phyloP scores from a whole-genome alignment of 177 flowering plant genomes.

The Telopea speciosissima region DNA sequence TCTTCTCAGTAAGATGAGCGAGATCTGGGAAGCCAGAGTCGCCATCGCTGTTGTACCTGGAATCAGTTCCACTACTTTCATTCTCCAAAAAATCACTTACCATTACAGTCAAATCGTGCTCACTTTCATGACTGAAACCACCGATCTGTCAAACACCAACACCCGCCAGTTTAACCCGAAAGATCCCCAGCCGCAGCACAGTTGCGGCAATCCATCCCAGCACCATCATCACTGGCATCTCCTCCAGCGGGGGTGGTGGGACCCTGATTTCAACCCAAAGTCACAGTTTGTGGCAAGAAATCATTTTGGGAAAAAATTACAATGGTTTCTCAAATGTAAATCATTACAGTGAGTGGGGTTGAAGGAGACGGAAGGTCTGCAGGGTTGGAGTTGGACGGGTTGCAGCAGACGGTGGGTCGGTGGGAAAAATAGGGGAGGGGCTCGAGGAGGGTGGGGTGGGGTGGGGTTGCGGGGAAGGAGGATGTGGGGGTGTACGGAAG shows the following conservation, averaged over 20 bases:
- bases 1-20: slow-evolving; percentile 51
- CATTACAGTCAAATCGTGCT: slow-evolving; percentile 72
- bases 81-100: slow-evolving; percentile 82
- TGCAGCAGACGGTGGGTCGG: no score
- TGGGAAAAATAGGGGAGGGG: no score
- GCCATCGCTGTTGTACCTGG: slow-evolving; percentile 79
- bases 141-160: slow-evolving; percentile 25
- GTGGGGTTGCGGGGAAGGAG: no score
- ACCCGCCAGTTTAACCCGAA: slow-evolving; percentile 19
- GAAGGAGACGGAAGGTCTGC: background rate
- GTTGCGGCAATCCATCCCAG: slow-evolving; percentile 30
- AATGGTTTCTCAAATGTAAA: background rate
- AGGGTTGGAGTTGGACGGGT: no score
- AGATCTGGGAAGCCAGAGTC: slow-evolving; percentile 73
- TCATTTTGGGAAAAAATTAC: background rate
- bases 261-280: slow-evolving; percentile 3
- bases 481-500: no score
- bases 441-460: no score
- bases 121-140: slow-evolving; percentile 68
- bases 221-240: slow-evolving; percentile 11
- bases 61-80: slow-evolving; percentile 65
- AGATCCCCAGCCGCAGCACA: slow-evolving; percentile 30
- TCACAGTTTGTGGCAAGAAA: background rate
- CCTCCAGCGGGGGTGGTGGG: slow-evolving; percentile 1
- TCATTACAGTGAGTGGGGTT: background rate